Base-by-base conservation (phyloP, 1,139 yeast genomes). In the Geotrichum carabidarum region DNA sequence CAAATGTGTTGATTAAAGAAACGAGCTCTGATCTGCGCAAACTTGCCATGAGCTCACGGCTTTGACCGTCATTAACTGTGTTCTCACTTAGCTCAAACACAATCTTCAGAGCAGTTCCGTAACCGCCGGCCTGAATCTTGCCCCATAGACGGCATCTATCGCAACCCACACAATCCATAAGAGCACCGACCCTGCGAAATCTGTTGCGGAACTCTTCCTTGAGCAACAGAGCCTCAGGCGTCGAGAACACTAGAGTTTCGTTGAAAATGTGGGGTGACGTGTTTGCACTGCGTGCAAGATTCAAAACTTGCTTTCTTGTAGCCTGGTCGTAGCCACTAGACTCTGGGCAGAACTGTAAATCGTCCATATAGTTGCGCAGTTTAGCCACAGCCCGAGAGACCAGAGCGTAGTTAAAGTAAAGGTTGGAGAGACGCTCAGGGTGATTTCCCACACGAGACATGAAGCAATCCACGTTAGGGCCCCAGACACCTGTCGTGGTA, bases 111-210 rank as follows among this genome's bases (percentile, higher is more conserved):
- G 97, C 95, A 17, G 99, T 93, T 27, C 98, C 99, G 69, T 93
- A 93, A 27, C 99, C 99, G 17, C 94, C 89, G 1, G 96, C 89
- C 74, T 93, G 99, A 34, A 93, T 80, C 71, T 94, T 93, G 14
- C 99, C 99, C 99, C 99, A 93, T 72, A 94, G 76, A 66, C 98
- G 81, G 71, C 99, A 93, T 68, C 98, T 79, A 70, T 93, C 99
- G 74, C 99, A 93, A 40, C 96, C 97, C 48, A 94, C 98, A 74
- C 99, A 93, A 71, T 93, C 97, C 98, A 94, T 94, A 51, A 93
- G 82, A 51, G 88, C 86, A 34, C 95, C 84, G 38, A 93, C 95
- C 68, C 93, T 94, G 67, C 83, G 83, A 70, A 93, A 94, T 56
- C 95, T 83, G 45, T 80, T 71, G 61, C 94, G 80, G 72, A 93